Evolutionary conservation across 352 stramenopile genomes (phyloP).

Genomic region (Phytopythium kandeliae): DNA sequence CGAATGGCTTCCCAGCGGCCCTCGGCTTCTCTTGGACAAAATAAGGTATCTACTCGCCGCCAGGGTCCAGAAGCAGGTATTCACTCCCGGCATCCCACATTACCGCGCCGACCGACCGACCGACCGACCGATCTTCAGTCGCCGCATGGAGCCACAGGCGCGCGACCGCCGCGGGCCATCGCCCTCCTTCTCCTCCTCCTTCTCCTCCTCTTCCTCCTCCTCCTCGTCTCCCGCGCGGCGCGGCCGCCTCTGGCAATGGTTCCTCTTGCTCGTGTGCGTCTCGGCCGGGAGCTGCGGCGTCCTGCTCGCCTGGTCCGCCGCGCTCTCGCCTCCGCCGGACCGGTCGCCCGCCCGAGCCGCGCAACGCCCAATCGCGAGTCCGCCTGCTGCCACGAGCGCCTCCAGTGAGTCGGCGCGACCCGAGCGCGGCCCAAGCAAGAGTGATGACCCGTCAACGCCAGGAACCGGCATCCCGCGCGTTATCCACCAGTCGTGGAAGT

Average conservation of each 20-base stretch:
- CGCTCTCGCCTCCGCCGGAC: not conserved
- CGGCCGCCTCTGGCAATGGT: not conserved
- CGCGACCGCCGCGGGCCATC: no score
- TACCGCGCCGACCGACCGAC: no score
- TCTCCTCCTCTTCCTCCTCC: not conserved
- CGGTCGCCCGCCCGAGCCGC: no score
- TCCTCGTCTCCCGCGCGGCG: no score
- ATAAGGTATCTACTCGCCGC: no score
- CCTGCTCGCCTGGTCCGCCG: conserved; percentile 10
- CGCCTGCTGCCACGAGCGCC: not conserved
- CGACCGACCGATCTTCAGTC: not conserved
- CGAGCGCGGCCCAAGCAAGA: no score
- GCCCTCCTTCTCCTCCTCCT: not conserved
- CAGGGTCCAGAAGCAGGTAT: not conserved
- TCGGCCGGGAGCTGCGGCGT: conserved; percentile 10
- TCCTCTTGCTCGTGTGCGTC: conserved; percentile 16
- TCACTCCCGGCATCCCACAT: no score
- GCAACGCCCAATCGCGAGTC: no score
- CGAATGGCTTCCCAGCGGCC: no score
- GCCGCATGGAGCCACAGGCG: not conserved
- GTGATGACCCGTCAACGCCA: no score
- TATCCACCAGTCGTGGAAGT: conserved; percentile 62
- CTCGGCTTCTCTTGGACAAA: no score
- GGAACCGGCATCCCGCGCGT: conserved; percentile 26
- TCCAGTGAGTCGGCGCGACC: no score